Base-by-base conservation (phyloP, 371 early-diverging fungal species). In the Zychaea mexicana region DNA sequence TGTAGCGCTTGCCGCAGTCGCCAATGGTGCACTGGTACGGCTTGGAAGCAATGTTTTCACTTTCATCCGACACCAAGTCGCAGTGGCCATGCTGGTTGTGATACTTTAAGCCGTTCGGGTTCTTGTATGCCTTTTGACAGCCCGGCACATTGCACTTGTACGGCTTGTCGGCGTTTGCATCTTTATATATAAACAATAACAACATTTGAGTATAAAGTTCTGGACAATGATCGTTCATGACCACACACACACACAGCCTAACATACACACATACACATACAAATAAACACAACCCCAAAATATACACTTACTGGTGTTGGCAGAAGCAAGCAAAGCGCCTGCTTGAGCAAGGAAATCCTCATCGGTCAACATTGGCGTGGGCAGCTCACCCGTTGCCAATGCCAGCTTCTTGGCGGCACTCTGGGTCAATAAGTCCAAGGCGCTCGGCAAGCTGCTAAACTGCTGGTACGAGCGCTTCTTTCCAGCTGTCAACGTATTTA, bases 111-210 rank as follows among this genome's bases (percentile, higher is more conserved):
- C 99, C 99, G 68, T 98, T 98, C 38, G 95, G 89, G 81, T 99
- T 99, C 83, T 98, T 99, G 85, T 99, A 99, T 24, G 93, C 86
- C 77, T 97, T 98, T 62, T 93, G 92, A 74, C 99, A 99, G n/a
- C 92, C 94, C 13, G 76, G 72, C 9, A 96, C 85, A n/a, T 88
- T 81, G 77, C 98, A 97, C 27, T 90, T 88, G 82, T 92, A 89
- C 21, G 92, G 93, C 76, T 90, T 91, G 64, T 90, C 90, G 7
- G 76, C 77, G 45, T 78, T 76, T 9, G 66, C 31, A 60, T 72
- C 72, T 67, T 54, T 19, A n/a, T n/a, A 53, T 42, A 64, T 39
- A 60, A 64, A 59, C 30, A 42, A 32, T 47, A 49, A 49, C 32
- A 38, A 28, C 28, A 46, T 32, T 24, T 30, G 26, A 8, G 33